Percentiles rank a stretch among this genome's conserved stretches.
Evolutionary conservation across 2,329 filamentous ascomycete genomes (phyloP).

Genomic region (Bisporella sp.): DNA sequence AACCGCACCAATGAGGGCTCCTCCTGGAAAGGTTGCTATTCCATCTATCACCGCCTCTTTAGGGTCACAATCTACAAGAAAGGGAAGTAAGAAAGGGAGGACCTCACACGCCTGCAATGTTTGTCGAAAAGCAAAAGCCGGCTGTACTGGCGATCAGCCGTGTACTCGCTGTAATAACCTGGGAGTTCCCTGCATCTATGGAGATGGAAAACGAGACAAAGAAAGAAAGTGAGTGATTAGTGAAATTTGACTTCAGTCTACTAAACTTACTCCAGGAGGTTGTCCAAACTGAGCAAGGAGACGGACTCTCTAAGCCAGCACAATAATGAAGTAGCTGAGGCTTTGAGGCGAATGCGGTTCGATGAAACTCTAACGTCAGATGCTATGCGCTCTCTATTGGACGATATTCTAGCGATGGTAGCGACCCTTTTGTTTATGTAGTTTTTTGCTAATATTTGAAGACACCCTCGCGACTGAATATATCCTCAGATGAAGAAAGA

Average conservation of each 20-base stretch:
- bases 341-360: constrained; percentile 15
- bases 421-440: not conserved
- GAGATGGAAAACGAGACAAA: constrained; percentile 23
- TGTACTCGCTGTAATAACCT: constrained; percentile 26
- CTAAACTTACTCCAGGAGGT: constrained; percentile 7
- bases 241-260: not conserved
- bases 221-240: constrained; percentile 16
- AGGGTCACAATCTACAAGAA: too few species aligned
- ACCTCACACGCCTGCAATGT: constrained; percentile 27
- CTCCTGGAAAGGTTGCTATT: too few species aligned
- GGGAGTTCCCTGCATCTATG: constrained; percentile 17
- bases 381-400: constrained; percentile 13
- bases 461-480: not conserved
- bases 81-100: constrained; percentile 3
- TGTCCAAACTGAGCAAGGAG: constrained; percentile 17
- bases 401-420: constrained; percentile 18
- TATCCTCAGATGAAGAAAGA: not conserved
- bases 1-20: too few species aligned
- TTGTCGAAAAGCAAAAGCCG: constrained; percentile 31
- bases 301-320: constrained; percentile 9
- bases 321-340: constrained; percentile 13
- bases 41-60: too few species aligned
- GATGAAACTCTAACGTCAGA: constrained; percentile 11
- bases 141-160: constrained; percentile 28
- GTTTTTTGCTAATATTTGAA: not conserved